These are phyloP conservation scores for Candida vaughaniae DNA, from an alignment of 805 yeast genomes.

Conservation along the genomic window DNA sequence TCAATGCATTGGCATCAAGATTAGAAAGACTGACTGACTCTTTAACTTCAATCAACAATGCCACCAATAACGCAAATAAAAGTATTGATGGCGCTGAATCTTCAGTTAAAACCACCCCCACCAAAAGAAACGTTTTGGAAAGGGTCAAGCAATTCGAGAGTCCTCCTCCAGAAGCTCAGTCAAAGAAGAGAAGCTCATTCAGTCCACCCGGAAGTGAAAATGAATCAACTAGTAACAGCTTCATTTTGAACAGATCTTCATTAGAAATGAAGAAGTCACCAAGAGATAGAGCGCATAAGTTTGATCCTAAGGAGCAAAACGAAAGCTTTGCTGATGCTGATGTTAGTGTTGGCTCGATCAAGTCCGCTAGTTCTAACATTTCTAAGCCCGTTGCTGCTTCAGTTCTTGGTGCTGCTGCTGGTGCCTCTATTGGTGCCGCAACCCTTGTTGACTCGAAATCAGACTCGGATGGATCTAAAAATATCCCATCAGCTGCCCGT, in stretches of 20 bases:
- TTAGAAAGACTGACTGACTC: slow-evolving; percentile 18
- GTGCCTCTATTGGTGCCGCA: slow-evolving; percentile 5
- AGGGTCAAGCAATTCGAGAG: slow-evolving; percentile 38
- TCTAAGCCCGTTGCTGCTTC: slow-evolving; percentile 6
- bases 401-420: slow-evolving; percentile 7
- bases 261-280: slow-evolving; percentile 17
- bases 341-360: slow-evolving; percentile 5
- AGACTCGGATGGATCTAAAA: not conserved
- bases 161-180: slow-evolving; percentile 15
- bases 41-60: slow-evolving; percentile 19
- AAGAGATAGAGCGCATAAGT: slow-evolving; percentile 3
- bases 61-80: not conserved
- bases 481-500: slow-evolving; percentile 6
- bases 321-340: slow-evolving; percentile 2
- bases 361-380: slow-evolving; percentile 7
- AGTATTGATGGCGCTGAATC: not conserved
- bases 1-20: slow-evolving; percentile 21
- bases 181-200: slow-evolving; percentile 19
- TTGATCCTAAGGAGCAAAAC: slow-evolving; percentile 2
- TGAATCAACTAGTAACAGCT: slow-evolving; percentile 14
- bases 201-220: slow-evolving; percentile 8
- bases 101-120: slow-evolving; percentile 12
- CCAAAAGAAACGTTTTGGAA: slow-evolving; percentile 26
- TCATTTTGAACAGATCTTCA: slow-evolving; percentile 16
- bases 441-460: not conserved